These are phyloP conservation scores for Eutypa lata DNA, from an alignment of 2,329 filamentous ascomycete genomes.

Conservation along the genomic window DNA sequence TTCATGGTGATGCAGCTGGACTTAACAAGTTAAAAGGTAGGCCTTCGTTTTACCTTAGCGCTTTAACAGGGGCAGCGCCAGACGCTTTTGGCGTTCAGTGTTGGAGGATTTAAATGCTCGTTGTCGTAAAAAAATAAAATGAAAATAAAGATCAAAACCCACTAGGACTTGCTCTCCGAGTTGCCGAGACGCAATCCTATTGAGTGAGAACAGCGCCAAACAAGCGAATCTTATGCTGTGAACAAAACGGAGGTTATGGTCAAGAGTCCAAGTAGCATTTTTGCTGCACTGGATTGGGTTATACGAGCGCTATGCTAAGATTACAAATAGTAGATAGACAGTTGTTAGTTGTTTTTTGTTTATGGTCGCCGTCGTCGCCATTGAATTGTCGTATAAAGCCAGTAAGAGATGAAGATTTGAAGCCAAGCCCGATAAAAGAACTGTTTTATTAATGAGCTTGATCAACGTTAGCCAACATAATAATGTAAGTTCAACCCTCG, in stretches of 20 bases:
- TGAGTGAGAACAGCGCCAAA: neutral
- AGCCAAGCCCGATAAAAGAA: neutral
- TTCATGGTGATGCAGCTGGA: neutral
- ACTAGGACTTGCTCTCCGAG: neutral
- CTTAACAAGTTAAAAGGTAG: neutral
- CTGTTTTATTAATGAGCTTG: neutral
- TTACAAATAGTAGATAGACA: neutral
- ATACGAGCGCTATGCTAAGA: neutral
- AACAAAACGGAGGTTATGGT: neutral
- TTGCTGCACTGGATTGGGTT: neutral
- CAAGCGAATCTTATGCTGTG: neutral
- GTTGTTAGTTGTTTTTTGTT: neutral
- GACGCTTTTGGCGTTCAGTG: neutral
- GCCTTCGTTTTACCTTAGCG: neutral
- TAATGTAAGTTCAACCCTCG: neutral
- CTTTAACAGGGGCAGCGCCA: too few relatives aligned
- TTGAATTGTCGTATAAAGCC: too few relatives aligned
- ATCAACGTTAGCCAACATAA: neutral
- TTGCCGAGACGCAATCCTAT: neutral
- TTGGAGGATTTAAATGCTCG: constrained; percentile 1
- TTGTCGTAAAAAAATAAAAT: neutral
- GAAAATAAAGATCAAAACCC: too few relatives aligned
- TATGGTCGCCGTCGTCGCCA: neutral
- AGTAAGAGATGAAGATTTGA: neutral
- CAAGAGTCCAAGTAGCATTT: neutral